Conservation (phyloP, 2,329 filamentous ascomycete species). For the Karstenula rhodostoma region DNA sequence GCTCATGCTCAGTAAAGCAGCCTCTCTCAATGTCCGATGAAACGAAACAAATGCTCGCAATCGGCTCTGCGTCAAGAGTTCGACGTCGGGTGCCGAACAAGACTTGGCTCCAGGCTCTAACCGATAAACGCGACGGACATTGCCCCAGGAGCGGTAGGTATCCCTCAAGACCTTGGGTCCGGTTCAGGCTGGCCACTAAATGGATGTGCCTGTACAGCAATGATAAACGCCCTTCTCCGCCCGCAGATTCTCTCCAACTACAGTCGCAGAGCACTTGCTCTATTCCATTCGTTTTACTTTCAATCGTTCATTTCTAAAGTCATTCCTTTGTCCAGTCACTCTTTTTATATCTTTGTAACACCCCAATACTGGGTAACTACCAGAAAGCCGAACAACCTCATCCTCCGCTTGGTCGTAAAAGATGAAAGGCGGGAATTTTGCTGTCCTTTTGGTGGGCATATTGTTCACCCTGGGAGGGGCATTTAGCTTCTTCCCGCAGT, state of each 20-base stretch:
- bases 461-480: constrained; percentile 5
- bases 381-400: background rate
- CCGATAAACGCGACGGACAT: background rate
- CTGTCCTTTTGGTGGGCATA: constrained; percentile 4
- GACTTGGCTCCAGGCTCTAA: background rate
- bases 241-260: background rate
- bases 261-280: background rate
- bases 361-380: too few relatives aligned
- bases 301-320: background rate
- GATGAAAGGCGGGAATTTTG: constrained; percentile 1
- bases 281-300: background rate
- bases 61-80: background rate
- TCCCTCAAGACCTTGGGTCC: background rate
- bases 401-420: background rate
- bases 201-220: background rate
- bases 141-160: background rate
- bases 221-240: background rate
- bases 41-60: background rate
- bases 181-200: background rate
- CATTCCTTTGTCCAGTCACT: background rate
- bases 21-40: constrained; percentile 5
- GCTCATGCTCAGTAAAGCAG: background rate
- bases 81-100: background rate
- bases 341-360: background rate
- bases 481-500: background rate